These are phyloP conservation scores for Capillidium heterosporum DNA, from an alignment of 371 early-diverging fungal species.

Conservation along the genomic window DNA sequence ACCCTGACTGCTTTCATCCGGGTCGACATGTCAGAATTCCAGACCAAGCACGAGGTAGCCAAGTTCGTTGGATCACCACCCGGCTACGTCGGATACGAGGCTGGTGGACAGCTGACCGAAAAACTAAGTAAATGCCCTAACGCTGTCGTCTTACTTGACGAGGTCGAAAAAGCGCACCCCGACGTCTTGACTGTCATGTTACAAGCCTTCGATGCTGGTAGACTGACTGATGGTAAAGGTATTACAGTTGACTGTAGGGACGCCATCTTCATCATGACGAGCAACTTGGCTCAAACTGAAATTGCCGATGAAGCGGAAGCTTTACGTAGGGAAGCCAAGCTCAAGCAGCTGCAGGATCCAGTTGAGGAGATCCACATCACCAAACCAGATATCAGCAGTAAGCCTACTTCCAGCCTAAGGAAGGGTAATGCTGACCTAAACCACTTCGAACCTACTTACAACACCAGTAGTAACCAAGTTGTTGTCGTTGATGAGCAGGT, in stretches of 20 bases:
- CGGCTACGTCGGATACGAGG: conserved; percentile 65
- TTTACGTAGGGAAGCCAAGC: conserved; percentile 26
- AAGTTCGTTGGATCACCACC: conserved; percentile 83
- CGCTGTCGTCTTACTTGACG: conserved; percentile 74
- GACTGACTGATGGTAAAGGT: conserved; percentile 69
- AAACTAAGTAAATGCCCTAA: conserved; percentile 75
- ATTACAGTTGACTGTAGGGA: conserved; percentile 76
- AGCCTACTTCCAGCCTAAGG: neutral
- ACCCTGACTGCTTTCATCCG: conserved; percentile 53
- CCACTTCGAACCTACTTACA: neutral
- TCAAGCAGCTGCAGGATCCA: conserved; percentile 17
- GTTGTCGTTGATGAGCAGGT: conserved; percentile 11
- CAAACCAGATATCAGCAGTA: neutral
- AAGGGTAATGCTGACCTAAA: neutral
- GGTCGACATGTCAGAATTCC: conserved; percentile 85
- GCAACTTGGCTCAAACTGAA: conserved; percentile 51
- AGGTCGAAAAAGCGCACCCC: conserved; percentile 79
- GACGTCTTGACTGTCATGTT: conserved; percentile 50
- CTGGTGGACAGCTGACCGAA: conserved; percentile 73
- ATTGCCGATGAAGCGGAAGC: conserved; percentile 35
- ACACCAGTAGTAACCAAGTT: neutral
- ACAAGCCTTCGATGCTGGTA: conserved; percentile 81
- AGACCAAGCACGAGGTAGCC: conserved; percentile 54
- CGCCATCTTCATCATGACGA: conserved; percentile 84
- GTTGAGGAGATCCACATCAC: conserved; percentile 3